phyloP scores from a whole-genome alignment of 2,329 filamentous ascomycete genomes.

The Camillea tinctor region DNA sequence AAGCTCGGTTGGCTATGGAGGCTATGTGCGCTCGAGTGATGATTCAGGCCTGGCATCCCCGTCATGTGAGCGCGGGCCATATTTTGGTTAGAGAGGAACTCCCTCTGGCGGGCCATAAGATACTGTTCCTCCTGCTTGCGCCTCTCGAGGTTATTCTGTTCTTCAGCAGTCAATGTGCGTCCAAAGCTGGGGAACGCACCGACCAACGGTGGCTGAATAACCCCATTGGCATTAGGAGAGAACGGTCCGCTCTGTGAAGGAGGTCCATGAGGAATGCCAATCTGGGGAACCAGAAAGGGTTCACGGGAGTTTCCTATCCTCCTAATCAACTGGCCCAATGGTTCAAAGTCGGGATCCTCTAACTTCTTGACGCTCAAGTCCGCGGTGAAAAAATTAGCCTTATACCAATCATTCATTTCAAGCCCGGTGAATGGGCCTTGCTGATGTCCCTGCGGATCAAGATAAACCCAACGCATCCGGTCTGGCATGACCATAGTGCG shows the following conservation, averaged over 20 bases:
- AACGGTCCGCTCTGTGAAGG: constrained; percentile 53
- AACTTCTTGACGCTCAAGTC: constrained; percentile 93
- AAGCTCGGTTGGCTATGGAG: constrained; percentile 97
- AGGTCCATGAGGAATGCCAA: constrained; percentile 87
- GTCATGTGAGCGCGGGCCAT: constrained; percentile 71
- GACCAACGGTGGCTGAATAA: constrained; percentile 83
- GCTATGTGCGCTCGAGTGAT: constrained; percentile 93
- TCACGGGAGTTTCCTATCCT: constrained; percentile 97
- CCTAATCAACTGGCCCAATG: constrained; percentile 87
- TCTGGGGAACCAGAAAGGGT: constrained; percentile 95
- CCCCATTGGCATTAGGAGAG: constrained; percentile 50
- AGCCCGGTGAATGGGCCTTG: constrained; percentile 95
- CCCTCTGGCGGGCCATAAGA: constrained; percentile 92
- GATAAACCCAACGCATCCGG: constrained; percentile 97
- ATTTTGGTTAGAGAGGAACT: constrained; percentile 86
- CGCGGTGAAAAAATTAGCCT: constrained; percentile 94
- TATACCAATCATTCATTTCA: constrained; percentile 99
- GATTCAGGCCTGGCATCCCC: constrained; percentile 64
- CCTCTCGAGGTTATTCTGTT: constrained; percentile 95
- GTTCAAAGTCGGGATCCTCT: constrained; percentile 92
- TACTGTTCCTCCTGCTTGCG: constrained; percentile 98
- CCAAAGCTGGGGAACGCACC: constrained; percentile 95
- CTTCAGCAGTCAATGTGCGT: constrained; percentile 91
- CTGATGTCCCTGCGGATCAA: constrained; percentile 86
- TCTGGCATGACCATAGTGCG: constrained; percentile 99